Base-by-base conservation (phyloP, 495 filamentous ascomycete genomes). In the Podospora appendiculata region DNA sequence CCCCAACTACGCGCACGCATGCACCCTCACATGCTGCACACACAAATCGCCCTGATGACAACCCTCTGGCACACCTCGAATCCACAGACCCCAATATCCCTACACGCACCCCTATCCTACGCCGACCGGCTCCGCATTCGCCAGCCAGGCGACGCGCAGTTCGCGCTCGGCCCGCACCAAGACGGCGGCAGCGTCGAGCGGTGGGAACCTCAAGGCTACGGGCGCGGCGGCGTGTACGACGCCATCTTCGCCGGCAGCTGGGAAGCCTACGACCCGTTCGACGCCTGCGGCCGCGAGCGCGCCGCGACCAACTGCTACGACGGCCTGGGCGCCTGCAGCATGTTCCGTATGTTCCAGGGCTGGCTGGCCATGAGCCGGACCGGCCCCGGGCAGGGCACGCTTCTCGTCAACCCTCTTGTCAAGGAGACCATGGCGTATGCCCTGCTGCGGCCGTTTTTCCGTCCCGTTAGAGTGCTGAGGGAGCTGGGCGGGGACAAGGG, bases 331-430 rank as follows among this genome's bases (percentile, higher is more conserved):
- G 82, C 85, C 11, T 92, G 88, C 68, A 85, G 80, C 7, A 89
- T 90, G 81, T 87, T 91, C 67, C 78, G 90, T 5, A 89, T 90
- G 78, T 91, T 86, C 58, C 90, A 95, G 61, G 90, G 88, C 11
- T 95, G 90, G 90, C 69, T 95, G 19, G 82, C 84, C 38, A 87
- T 95, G 79, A 90, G 86, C 38, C 65, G 73, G 35, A 85, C 80
- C 0, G 82, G 77, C 0, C 85, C 86, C 0, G 78, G 80, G 8
- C 85, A 93, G 63, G 90, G 90, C 2, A 90, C 89, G 0, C 69
- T 96, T 45, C 78, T 87, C 45, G 86, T 95, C n/a, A 90, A 90
- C 58, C 90, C 90, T 7, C 72, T 92, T 59, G 66, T 91, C 17
- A 75, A 73, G 48, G 79, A 86, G 49, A 81, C 85, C 25, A 92